These are phyloP conservation scores for Malassezia sp. DNA, from an alignment of 1,284 basidiomycete species.

Conservation along the genomic window DNA sequence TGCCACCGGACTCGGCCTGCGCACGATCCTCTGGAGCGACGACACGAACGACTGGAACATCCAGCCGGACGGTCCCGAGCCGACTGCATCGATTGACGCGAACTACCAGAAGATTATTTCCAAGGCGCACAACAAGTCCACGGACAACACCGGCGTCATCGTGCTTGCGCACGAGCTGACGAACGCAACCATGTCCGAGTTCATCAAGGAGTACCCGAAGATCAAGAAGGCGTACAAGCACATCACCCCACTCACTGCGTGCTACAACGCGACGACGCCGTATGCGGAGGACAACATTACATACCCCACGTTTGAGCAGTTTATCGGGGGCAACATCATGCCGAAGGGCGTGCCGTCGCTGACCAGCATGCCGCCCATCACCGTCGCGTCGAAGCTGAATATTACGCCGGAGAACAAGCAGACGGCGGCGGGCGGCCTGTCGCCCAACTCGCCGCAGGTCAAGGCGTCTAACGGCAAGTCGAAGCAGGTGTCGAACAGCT, in stretches of 20 bases:
- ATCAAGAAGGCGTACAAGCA: constrained; percentile 35
- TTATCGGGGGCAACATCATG: constrained; percentile 26
- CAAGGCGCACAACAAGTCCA: constrained; percentile 43
- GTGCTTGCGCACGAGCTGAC: constrained; percentile 45
- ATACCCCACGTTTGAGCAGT: constrained; percentile 38
- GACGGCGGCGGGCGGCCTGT: constrained; percentile 2
- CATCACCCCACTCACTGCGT: constrained; percentile 38
- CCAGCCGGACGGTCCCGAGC: constrained; percentile 41
- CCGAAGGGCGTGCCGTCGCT: constrained; percentile 25
- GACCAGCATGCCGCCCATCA: constrained; percentile 13
- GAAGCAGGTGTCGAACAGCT: neutral
- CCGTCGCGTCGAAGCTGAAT: constrained; percentile 1
- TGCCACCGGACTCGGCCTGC: constrained; percentile 50
- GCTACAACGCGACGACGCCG: constrained; percentile 44
- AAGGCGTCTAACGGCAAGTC: neutral
- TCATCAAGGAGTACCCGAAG: constrained; percentile 31
- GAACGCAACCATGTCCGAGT: constrained; percentile 35
- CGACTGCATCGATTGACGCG: constrained; percentile 41
- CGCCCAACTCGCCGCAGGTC: constrained; percentile 1
- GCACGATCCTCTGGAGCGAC: constrained; percentile 51
- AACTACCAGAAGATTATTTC: constrained; percentile 50
- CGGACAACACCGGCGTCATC: constrained; percentile 18
- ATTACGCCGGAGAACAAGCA: constrained; percentile 3
- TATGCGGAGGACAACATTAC: constrained; percentile 48
- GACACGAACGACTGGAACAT: constrained; percentile 50